phyloP scores from a whole-genome alignment of 73 alveolate species.

The Halteria grandinella region DNA sequence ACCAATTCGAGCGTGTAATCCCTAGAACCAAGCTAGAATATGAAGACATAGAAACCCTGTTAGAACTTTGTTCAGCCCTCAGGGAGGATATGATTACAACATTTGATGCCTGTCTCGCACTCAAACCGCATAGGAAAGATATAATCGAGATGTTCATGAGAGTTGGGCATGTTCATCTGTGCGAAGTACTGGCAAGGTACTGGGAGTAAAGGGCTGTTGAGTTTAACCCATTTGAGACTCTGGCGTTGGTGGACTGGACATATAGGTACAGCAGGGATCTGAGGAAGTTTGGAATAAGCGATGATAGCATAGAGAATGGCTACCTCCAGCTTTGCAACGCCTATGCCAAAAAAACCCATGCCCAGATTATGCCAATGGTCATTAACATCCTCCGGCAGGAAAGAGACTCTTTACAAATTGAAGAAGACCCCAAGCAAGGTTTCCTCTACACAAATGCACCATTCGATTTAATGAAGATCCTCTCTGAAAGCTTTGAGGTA shows the following conservation, averaged over 20 bases:
- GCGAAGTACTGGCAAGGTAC: slow-evolving; percentile 51
- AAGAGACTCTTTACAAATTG: slow-evolving; percentile 38
- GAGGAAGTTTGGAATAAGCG: slow-evolving; percentile 71
- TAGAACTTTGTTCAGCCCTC: slow-evolving; percentile 39
- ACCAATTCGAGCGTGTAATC: slow-evolving; percentile 32
- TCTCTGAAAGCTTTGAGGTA: slow-evolving; percentile 52
- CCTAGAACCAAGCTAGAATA: slow-evolving; percentile 42
- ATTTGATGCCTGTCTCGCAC: slow-evolving; percentile 77
- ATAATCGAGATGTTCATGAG: slow-evolving; percentile 68
- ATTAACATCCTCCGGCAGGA: slow-evolving; percentile 58
- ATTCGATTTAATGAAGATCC: slow-evolving; percentile 51
- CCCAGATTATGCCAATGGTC: slow-evolving; percentile 53
- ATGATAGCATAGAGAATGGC: slow-evolving; percentile 64
- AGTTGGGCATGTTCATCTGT: slow-evolving; percentile 57
- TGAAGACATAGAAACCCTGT: slow-evolving; percentile 59
- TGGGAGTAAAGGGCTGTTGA: slow-evolving; percentile 59
- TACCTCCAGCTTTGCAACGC: slow-evolving; percentile 54
- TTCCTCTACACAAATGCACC: slow-evolving; percentile 63
- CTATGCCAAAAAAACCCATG: slow-evolving; percentile 58
- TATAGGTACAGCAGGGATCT: slow-evolving; percentile 46
- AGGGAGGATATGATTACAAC: slow-evolving; percentile 65
- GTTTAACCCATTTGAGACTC: slow-evolving; percentile 38
- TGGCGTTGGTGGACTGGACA: slow-evolving; percentile 66
- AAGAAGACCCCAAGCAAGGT: slow-evolving; percentile 42
- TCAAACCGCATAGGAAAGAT: slow-evolving; percentile 67